Base-by-base conservation (phyloP, 257 asterid genomes). In the Pogostemon cablin region DNA sequence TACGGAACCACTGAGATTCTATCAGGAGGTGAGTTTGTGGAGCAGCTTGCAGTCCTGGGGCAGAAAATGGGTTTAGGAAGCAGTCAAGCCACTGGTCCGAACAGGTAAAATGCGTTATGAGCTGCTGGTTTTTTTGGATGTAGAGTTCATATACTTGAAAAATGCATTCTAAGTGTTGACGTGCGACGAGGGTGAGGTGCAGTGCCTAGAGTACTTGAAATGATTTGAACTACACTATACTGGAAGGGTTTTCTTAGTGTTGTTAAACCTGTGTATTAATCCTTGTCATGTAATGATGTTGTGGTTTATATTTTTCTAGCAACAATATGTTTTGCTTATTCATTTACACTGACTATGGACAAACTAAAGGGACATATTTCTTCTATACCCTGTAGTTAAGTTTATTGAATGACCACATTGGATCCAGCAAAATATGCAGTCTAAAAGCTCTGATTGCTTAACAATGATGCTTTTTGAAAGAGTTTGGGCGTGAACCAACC, bases 1-100 rank as follows among this genome's bases (percentile, higher is more conserved):
- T 95, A 95, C 60, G 99, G 99, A 47, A 84, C 98, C 38, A 91
- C 99, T 0, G 99, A 95, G 77, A 88, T 95, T 76, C 90, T 95
- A 53, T 78, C 93, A 0, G 99, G 99, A 44, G 97, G 79, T 40
- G 97, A 92, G 83, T 91, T 95, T 81, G 95, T 88, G 39, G 97
- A 91, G 73, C 99, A 95, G 84, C 97, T 95, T 66, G 84, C 81
- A 38, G 34, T 77, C 15, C 42, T 77, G 57, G 81, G 81, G 41
- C 75, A 68, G 72, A 95, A 95, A 86, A 86, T 87, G 93, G 99
- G 98, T 41, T 80, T 95, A 59, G 96, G 98, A 72, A 77, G 52
- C 67, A 39, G 58, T 46, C 71, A 66, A n/a, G 43, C 43, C 11
- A 32, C 58, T 2, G 62, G 44, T 20, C 64, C 58, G 44, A 46